Percentiles rank a stretch among this genome's conserved stretches.
phyloP scores from a whole-genome alignment of 768 basidiomycete species.

The Suillus placidus region DNA sequence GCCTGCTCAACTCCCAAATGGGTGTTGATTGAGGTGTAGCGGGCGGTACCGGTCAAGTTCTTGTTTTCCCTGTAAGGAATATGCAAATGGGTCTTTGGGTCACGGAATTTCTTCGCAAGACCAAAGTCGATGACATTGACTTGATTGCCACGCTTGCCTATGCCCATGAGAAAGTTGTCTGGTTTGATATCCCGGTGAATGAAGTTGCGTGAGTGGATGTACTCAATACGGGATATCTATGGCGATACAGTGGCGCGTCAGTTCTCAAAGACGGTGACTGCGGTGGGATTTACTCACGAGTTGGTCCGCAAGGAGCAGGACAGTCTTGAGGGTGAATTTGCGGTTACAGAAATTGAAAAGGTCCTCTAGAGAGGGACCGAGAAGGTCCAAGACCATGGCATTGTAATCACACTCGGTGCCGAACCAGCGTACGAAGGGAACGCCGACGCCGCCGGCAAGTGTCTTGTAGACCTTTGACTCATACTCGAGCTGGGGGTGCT shows the following conservation, averaged over 20 bases:
- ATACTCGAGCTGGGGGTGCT: slow-evolving; percentile 99
- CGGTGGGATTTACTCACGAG: slow-evolving; percentile 57
- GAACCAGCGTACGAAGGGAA: slow-evolving; percentile 97
- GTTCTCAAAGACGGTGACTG: slow-evolving; percentile 36
- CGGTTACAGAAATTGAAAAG: slow-evolving; percentile 96
- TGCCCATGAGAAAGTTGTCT: slow-evolving; percentile 99
- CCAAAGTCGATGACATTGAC: slow-evolving; percentile 99
- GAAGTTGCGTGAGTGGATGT: slow-evolving; percentile 99
- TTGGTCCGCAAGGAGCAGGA: slow-evolving; percentile 94
- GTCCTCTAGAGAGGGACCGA: slow-evolving; percentile 90
- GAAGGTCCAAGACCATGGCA: slow-evolving; percentile 97
- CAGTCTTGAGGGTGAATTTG: slow-evolving; percentile 97
- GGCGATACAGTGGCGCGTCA: slow-evolving; percentile 39
- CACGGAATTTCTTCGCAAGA: slow-evolving; percentile 99
- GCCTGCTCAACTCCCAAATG: slow-evolving; percentile 98
- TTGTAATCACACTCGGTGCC: slow-evolving; percentile 99
- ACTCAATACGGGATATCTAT: slow-evolving; percentile 97
- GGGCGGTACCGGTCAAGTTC: slow-evolving; percentile 98
- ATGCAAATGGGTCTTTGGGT: slow-evolving; percentile 99
- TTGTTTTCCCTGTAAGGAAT: slow-evolving; percentile 99
- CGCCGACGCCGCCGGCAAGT: slow-evolving; percentile 98
- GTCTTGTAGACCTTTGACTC: slow-evolving; percentile 96
- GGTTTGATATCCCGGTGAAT: slow-evolving; percentile 98
- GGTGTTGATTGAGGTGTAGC: slow-evolving; percentile 99
- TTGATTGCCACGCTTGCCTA: slow-evolving; percentile 99